Evolutionary conservation across 306 rosid genomes (phyloP).

Genomic region (Rosa multiflora): DNA sequence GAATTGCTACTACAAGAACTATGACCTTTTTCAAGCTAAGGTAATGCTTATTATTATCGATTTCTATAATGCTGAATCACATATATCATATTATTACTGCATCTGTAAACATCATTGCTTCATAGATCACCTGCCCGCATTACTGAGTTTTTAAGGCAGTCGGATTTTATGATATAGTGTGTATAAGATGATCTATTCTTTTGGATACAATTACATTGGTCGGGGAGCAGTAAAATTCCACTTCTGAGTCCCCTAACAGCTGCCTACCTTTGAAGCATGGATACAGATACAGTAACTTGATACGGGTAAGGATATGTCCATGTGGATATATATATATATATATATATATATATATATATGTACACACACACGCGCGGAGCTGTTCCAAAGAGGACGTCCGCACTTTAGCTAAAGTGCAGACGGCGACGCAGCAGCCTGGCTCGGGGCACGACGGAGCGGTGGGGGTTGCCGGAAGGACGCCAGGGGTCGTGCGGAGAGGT

Average conservation of each 20-base stretch:
- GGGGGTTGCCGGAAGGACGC: too few relatives aligned
- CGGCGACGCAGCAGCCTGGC: too few relatives aligned
- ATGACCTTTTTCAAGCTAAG: constrained; percentile 63
- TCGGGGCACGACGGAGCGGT: too few relatives aligned
- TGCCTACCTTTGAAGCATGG: not conserved
- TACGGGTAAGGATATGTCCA: not conserved
- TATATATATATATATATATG: too few relatives aligned
- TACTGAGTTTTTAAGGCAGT: not conserved
- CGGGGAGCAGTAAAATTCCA: not conserved
- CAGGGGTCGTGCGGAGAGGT: accelerated
- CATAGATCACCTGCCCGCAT: not conserved
- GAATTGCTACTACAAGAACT: constrained; percentile 51
- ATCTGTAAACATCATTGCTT: not conserved
- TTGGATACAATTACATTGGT: not conserved
- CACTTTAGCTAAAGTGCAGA: too few relatives aligned
- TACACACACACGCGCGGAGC: too few relatives aligned
- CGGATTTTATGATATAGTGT: not conserved
- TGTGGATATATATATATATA: too few relatives aligned
- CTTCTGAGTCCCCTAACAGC: not conserved
- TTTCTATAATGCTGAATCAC: constrained; percentile 6
- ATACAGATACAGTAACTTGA: not conserved
- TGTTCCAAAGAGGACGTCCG: too few relatives aligned
- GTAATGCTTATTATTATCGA: constrained; percentile 16
- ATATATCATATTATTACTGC: not conserved
- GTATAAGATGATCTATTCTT: not conserved